Evolutionary conservation across 116 monocot genomes (phyloP).

Genomic region (Phalaenopsis hybrid): DNA sequence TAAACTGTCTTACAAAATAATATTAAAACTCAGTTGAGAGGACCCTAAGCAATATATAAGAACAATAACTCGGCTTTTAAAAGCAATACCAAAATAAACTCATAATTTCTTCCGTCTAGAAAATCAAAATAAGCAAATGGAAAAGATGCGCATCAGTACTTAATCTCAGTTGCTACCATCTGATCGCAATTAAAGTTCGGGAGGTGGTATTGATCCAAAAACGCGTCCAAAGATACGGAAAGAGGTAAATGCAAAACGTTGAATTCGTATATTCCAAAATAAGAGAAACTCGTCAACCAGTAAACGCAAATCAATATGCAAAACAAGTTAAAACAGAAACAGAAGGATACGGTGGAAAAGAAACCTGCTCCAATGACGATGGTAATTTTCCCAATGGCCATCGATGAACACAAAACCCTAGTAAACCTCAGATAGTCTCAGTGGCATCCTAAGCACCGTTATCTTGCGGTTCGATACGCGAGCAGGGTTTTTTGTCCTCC

Average conservation of each 20-base stretch:
- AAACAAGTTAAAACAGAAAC: not conserved
- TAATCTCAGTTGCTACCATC: not conserved
- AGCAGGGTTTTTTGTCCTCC: not conserved
- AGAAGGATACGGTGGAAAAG: not conserved
- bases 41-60: not conserved
- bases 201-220: not conserved
- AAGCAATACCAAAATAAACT: not conserved
- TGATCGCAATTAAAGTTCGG: not conserved
- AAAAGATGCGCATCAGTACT: not conserved
- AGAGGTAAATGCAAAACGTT: not conserved
- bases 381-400: conserved; percentile 37
- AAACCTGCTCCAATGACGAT: conserved; percentile 50
- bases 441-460: not conserved
- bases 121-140: not conserved
- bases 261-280: not conserved
- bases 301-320: not conserved
- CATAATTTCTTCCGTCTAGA: not conserved
- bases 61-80: not conserved
- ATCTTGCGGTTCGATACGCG: not conserved
- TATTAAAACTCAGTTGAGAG: conserved; percentile 2
- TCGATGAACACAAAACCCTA: not conserved
- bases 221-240: not conserved
- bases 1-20: not conserved
- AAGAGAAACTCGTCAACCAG: not conserved
- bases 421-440: not conserved